phyloP scores from a whole-genome alignment of 2,329 filamentous ascomycete species.

The Diaporthe sp. region DNA sequence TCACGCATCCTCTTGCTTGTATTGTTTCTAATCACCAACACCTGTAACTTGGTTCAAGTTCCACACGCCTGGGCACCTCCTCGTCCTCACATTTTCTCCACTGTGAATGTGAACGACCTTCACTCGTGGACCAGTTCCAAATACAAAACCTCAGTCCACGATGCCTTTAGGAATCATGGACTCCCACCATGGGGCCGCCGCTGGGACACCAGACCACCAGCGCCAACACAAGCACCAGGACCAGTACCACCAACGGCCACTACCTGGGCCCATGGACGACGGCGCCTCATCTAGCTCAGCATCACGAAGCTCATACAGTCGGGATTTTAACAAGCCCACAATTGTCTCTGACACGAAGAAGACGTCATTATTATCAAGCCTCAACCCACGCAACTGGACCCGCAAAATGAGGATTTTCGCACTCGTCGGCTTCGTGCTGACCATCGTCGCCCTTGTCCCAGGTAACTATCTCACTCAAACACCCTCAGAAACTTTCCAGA shows the following conservation, averaged over 20 bases:
- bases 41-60: neutral
- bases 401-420: conserved; percentile 35
- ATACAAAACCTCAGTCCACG: neutral
- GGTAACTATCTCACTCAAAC: neutral
- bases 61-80: neutral
- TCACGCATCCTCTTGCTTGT: neutral
- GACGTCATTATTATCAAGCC: neutral
- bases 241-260: neutral
- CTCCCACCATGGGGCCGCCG: neutral
- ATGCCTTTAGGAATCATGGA: conserved; percentile 2
- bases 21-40: neutral
- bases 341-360: neutral
- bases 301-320: conserved; percentile 17
- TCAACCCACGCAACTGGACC: conserved; percentile 35
- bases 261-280: conserved; percentile 7
- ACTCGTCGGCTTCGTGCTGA: conserved; percentile 13
- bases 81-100: neutral
- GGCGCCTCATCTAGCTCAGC: conserved; percentile 8
- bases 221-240: neutral
- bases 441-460: conserved; percentile 32
- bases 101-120: neutral
- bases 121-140: neutral
- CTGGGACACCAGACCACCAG: neutral
- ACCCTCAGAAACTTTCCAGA: neutral
- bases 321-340: conserved; percentile 13